A percentile compares a stretch with the other conserved stretches of the same genome.
Evolutionary conservation across 208 protist species (phyloP).

Genomic region (Polymyxa betae): DNA sequence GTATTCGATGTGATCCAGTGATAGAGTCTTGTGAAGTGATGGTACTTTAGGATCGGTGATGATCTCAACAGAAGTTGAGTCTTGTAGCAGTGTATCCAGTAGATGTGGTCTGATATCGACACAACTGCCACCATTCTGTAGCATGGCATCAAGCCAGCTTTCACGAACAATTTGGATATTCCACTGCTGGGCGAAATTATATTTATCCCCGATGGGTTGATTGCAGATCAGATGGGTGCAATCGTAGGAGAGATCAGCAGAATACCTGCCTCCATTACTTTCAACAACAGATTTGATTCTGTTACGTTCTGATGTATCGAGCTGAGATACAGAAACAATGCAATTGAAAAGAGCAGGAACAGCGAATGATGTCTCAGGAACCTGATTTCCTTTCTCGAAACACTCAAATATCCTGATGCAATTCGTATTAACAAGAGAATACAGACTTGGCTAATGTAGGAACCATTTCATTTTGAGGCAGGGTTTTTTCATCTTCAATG

Average conservation of each 20-base stretch:
- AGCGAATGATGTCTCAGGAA: neutral
- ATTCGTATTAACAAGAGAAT: neutral
- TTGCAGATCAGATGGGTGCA: neutral
- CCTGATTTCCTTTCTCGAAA: neutral
- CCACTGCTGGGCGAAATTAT: neutral
- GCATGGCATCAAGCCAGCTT: neutral
- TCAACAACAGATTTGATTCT: neutral
- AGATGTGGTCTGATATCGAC: neutral
- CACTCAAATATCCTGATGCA: neutral
- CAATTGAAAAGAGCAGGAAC: neutral
- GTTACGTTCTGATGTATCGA: neutral
- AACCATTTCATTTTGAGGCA: constrained; percentile 2
- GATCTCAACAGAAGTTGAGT: too few species aligned
- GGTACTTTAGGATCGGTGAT: too few species aligned
- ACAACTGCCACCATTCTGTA: neutral
- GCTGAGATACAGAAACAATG: constrained; percentile 3
- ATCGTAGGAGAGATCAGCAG: neutral
- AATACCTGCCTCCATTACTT: neutral
- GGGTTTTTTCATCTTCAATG: neutral
- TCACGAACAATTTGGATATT: neutral
- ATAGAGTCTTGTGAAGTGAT: neutral
- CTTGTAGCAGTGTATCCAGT: neutral
- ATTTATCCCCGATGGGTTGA: neutral
- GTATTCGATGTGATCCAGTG: neutral
- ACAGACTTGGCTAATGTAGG: neutral